These are phyloP conservation scores for Ganoderma boninense DNA, from an alignment of 1,284 basidiomycete genomes.

Conservation along the genomic window DNA sequence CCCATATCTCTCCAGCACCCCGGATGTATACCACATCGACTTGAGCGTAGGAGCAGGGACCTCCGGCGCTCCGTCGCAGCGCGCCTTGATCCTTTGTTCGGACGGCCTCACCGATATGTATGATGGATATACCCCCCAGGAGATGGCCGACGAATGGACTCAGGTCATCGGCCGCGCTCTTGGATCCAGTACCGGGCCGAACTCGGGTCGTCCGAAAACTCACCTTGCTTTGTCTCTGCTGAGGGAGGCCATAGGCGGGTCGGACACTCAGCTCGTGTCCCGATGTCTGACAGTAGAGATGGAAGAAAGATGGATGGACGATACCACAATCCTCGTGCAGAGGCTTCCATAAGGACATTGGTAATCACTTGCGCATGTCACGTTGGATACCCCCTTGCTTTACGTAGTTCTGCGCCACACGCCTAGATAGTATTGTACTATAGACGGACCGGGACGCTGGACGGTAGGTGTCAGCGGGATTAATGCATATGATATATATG, in stretches of 20 bases:
- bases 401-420: conserved; percentile 4
- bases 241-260: conserved; percentile 65
- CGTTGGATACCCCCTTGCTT: conserved; percentile 10
- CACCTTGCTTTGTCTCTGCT: conserved; percentile 58
- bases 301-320: conserved; percentile 72
- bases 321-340: conserved; percentile 68
- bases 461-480: neutral
- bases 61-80: conserved; percentile 18
- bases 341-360: conserved; percentile 33
- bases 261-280: conserved; percentile 58
- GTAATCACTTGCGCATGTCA: neutral
- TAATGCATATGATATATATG: neutral
- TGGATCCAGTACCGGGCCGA: conserved; percentile 27
- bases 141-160: conserved; percentile 53
- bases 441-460: neutral
- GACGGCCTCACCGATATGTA: conserved; percentile 68
- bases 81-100: conserved; percentile 59
- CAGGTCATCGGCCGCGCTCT: conserved; percentile 42
- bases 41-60: conserved; percentile 26
- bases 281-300: conserved; percentile 69
- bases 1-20: conserved; percentile 62
- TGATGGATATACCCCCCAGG: conserved; percentile 44
- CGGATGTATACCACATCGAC: conserved; percentile 57
- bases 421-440: conserved; percentile 9
- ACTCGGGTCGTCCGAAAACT: conserved; percentile 20